Conservation (phyloP, 441 rosid genomes). For the Adansonia grandidieri region DNA sequence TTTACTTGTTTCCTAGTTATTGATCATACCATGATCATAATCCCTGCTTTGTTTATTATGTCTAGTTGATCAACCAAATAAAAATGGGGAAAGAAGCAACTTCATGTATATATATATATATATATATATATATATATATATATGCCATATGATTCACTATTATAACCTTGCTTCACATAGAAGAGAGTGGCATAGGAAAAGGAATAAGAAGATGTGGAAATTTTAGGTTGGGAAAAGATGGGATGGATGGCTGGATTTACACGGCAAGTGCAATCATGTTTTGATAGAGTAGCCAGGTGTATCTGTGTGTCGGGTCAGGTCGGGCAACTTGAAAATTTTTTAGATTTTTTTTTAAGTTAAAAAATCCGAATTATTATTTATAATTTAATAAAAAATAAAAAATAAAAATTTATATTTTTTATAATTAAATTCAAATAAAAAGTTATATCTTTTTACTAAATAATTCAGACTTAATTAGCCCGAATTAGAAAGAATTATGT, state of each 20-base stretch:
- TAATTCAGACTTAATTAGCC: no score
- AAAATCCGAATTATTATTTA: no score
- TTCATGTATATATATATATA: not conserved
- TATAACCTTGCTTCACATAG: conserved; percentile 7
- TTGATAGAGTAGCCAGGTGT: no score
- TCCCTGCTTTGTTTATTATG: not conserved
- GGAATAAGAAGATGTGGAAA: not conserved
- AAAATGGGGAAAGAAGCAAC: not conserved
- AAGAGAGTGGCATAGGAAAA: not conserved
- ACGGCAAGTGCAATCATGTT: conserved; percentile 25
- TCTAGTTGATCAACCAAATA: not conserved
- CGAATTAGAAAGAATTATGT: no score
- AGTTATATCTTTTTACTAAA: no score
- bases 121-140: no score
- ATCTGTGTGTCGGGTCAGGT: no score
- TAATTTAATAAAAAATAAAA: no score
- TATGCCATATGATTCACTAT: not conserved
- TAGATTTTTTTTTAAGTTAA: no score
- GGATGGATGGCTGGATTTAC: not conserved
- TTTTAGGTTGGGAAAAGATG: not conserved
- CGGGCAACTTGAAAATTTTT: no score
- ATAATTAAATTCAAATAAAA: no score
- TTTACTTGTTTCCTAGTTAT: not conserved
- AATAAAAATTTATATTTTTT: no score
- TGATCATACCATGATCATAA: not conserved